Percentiles rank a stretch among this genome's conserved stretches.
Evolutionary conservation across 1,284 basidiomycete genomes (phyloP).

Genomic region (Apiotrichum sp.): DNA sequence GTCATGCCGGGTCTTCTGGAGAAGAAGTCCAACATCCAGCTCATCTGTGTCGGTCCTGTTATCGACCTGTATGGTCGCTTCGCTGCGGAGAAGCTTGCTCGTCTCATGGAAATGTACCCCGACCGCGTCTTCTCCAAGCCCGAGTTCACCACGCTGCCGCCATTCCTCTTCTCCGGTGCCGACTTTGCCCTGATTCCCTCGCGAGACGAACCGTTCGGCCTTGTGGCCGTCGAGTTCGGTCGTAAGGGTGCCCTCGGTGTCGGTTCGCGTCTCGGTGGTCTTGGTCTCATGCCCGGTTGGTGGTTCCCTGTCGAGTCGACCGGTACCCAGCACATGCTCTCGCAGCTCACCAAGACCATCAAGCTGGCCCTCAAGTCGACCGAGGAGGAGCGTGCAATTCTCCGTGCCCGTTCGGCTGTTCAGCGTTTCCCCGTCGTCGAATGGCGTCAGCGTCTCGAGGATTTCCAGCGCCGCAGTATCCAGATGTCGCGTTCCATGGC

Average conservation of each 20-base stretch:
- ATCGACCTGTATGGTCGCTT: conserved; percentile 91
- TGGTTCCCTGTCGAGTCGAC: conserved; percentile 93
- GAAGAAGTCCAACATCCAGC: conserved; percentile 75
- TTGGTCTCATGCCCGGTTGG: conserved; percentile 95
- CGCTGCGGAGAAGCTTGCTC: conserved; percentile 82
- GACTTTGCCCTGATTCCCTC: conserved; percentile 91
- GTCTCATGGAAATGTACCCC: conserved; percentile 89
- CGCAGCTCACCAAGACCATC: conserved; percentile 88
- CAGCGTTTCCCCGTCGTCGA: conserved; percentile 94
- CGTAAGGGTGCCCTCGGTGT: conserved; percentile 91
- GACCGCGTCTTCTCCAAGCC: conserved; percentile 88
- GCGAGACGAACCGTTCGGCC: conserved; percentile 88
- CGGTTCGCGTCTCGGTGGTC: conserved; percentile 81
- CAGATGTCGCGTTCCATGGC: conserved; percentile 61
- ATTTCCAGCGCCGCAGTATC: conserved; percentile 84
- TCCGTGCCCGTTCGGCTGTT: conserved; percentile 82
- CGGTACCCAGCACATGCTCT: conserved; percentile 85
- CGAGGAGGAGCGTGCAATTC: conserved; percentile 79
- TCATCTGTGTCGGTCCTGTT: conserved; percentile 83
- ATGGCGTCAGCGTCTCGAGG: conserved; percentile 90
- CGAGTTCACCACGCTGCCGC: conserved; percentile 87
- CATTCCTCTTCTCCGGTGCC: conserved; percentile 85
- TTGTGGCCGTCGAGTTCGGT: conserved; percentile 91
- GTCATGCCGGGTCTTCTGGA: conserved; percentile 82
- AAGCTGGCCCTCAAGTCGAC: conserved; percentile 86